phyloP scores from a whole-genome alignment of 306 rosid species.

The Dryas drummondii region DNA sequence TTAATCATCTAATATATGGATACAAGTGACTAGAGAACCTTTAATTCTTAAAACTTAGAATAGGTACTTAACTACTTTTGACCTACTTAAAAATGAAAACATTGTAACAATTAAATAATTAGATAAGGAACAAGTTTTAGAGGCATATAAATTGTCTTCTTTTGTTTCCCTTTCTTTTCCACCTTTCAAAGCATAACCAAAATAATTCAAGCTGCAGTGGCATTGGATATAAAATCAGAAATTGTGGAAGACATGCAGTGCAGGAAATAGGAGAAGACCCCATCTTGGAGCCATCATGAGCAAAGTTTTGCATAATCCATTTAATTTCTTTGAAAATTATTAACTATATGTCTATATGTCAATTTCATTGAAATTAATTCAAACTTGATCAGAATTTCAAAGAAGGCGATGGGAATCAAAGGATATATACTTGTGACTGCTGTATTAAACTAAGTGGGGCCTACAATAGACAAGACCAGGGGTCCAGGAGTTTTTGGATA shows the following conservation, averaged over 20 bases:
- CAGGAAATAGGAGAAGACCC: too few species aligned
- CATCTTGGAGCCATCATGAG: background rate
- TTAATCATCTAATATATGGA: background rate
- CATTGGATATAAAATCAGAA: background rate
- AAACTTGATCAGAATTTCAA: background rate
- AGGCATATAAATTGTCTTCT: background rate
- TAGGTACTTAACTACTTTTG: background rate
- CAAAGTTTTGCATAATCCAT: background rate
- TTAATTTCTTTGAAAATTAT: background rate
- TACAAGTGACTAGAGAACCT: background rate
- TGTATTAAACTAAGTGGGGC: slow-evolving; percentile 10
- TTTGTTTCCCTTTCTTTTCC: background rate
- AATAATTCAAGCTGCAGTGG: background rate
- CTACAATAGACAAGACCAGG: background rate
- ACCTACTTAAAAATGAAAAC: background rate
- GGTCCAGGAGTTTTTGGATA: slow-evolving; percentile 13
- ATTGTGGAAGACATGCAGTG: background rate
- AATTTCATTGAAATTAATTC: background rate
- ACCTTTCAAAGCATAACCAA: background rate
- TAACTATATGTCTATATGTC: background rate
- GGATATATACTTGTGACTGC: background rate
- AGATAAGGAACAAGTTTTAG: background rate
- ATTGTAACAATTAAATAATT: background rate
- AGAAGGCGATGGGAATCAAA: background rate
- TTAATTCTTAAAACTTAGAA: background rate